Percentiles rank a stretch among this genome's conserved stretches.
Conservation (phyloP, 352 stramenopile genomes). For the Phytophthora sojae region DNA sequence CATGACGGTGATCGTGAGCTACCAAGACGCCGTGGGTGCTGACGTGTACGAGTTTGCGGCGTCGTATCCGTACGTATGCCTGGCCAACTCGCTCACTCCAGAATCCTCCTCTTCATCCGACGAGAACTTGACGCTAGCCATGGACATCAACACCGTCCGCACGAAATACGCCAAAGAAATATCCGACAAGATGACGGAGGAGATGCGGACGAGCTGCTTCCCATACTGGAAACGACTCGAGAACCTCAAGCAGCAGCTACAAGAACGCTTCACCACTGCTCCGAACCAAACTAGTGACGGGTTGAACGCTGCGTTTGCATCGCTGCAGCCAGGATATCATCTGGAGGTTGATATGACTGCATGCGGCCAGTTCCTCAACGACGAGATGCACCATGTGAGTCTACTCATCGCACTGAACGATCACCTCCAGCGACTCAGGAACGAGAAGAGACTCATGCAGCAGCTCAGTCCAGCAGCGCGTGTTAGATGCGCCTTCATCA, state of each 20-base stretch:
- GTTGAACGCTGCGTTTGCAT: slow-evolving; percentile 15
- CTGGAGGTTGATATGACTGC: slow-evolving; percentile 18
- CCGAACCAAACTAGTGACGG: slow-evolving; percentile 9
- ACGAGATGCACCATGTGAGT: slow-evolving; percentile 10
- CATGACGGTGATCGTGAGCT: slow-evolving; percentile 36
- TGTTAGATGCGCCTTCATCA: slow-evolving; percentile 33
- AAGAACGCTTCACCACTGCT: slow-evolving; percentile 29
- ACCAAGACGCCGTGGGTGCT: slow-evolving; percentile 46
- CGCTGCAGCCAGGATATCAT: background rate
- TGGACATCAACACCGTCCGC: slow-evolving; percentile 43
- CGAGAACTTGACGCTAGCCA: slow-evolving; percentile 11
- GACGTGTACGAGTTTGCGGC: slow-evolving; percentile 64
- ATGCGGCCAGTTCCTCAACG: slow-evolving; percentile 18
- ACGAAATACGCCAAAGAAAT: slow-evolving; percentile 60
- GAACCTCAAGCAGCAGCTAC: slow-evolving; percentile 45
- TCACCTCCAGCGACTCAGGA: slow-evolving; percentile 40
- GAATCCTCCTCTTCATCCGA: slow-evolving; percentile 10
- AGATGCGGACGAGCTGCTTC: slow-evolving; percentile 48
- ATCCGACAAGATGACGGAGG: slow-evolving; percentile 53
- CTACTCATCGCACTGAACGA: slow-evolving; percentile 23
- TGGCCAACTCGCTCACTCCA: slow-evolving; percentile 16
- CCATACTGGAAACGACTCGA: slow-evolving; percentile 56
- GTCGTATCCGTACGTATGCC: slow-evolving; percentile 50
- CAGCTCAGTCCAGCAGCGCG: slow-evolving; percentile 18
- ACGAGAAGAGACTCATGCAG: slow-evolving; percentile 47